Evolutionary conservation across 306 rosid genomes (phyloP).

Genomic region (Trichosanthes truncata): DNA sequence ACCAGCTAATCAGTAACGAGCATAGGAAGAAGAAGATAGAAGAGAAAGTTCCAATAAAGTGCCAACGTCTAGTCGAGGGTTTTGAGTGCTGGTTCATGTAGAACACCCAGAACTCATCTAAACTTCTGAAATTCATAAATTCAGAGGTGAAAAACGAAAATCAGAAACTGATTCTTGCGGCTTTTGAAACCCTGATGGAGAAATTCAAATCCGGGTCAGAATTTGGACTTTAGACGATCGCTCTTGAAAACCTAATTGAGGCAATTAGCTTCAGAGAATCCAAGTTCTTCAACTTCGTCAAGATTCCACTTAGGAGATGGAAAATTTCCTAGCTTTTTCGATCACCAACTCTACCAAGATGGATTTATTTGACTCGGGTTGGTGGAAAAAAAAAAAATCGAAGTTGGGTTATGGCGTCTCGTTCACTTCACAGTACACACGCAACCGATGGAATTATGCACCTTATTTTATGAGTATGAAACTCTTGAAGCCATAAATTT

Average conservation of each 20-base stretch:
- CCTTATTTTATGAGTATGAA: not conserved
- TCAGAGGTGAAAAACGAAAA: not conserved
- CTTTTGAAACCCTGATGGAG: not conserved
- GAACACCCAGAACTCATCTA: conserved; percentile 93
- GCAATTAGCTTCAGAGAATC: not conserved
- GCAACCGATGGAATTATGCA: not conserved
- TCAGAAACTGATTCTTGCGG: not conserved
- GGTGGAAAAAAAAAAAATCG: not conserved
- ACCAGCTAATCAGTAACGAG: conserved; percentile 62
- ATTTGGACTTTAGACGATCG: not conserved
- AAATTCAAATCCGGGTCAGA: not conserved
- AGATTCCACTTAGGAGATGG: too few relatives aligned
- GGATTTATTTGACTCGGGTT: not conserved
- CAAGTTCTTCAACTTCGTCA: not conserved
- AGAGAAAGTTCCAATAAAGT: conserved; percentile 60
- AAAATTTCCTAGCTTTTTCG: not conserved
- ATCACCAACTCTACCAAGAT: not conserved
- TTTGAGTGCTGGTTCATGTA: conserved; percentile 88
- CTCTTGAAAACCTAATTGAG: not conserved
- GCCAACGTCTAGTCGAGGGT: conserved; percentile 85
- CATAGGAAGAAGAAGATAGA: conserved; percentile 50
- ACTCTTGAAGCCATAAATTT: not conserved
- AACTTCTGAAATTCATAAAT: conserved; percentile 81
- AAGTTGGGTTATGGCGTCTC: not conserved
- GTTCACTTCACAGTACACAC: not conserved